Evolutionary conservation across 2,329 filamentous ascomycete species (phyloP).

Genomic region (Fusarium nematophilum): DNA sequence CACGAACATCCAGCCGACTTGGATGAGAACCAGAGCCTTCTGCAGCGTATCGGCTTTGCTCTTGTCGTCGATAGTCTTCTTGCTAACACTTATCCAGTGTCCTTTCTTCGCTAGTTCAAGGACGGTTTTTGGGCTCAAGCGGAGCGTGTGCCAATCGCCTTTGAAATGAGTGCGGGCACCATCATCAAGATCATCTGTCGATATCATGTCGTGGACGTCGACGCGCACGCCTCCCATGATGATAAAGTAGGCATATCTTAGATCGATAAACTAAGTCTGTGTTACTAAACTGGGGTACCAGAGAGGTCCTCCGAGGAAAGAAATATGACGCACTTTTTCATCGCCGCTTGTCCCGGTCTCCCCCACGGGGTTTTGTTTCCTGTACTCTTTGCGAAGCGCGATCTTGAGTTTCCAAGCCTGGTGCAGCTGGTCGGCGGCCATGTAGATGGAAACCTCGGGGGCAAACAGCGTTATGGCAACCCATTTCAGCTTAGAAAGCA

Average conservation of each 20-base stretch:
- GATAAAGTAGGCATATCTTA: conserved; percentile 45
- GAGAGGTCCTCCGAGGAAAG: too few species aligned
- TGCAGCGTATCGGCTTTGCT: conserved; percentile 52
- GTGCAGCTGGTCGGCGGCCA: conserved; percentile 30
- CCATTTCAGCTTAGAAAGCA: conserved; percentile 44
- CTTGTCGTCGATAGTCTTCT: conserved; percentile 47
- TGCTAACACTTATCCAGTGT: conserved; percentile 9
- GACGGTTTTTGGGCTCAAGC: conserved; percentile 2
- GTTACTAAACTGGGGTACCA: background rate
- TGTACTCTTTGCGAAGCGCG: background rate
- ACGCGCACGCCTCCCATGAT: conserved; percentile 46
- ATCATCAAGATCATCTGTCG: conserved; percentile 8
- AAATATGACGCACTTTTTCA: background rate
- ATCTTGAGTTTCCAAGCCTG: conserved; percentile 16
- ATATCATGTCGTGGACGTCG: conserved; percentile 11
- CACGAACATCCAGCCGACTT: conserved; percentile 53
- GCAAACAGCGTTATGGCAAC: conserved; percentile 44
- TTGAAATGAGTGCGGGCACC: background rate
- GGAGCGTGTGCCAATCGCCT: conserved; percentile 4
- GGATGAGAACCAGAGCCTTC: conserved; percentile 50
- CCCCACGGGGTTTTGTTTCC: background rate
- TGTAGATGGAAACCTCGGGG: conserved; percentile 48
- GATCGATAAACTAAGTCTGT: conserved; percentile 17
- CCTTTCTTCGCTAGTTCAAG: conserved; percentile 18
- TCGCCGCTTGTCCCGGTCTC: background rate